Evolutionary conservation across 768 basidiomycete genomes (phyloP), one percentile per base, ranked within the genome.

Genomic region (Phlegmacium glaucopus): DNA sequence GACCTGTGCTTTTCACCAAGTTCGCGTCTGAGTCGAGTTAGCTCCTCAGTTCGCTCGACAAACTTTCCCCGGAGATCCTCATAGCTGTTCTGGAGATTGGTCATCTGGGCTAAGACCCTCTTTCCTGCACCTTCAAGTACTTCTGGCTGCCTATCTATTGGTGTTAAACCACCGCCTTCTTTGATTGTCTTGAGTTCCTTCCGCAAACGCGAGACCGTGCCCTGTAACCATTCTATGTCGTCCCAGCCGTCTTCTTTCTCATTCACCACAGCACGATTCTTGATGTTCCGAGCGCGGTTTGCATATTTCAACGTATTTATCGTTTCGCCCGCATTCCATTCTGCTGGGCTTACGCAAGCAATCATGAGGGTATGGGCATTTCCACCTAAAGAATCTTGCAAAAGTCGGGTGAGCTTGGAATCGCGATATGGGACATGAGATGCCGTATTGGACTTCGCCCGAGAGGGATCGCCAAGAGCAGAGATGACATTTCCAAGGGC

Each of bases 321-420:
- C 0, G 96, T 99, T 69, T 99, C 96, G 50, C 76, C 84, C 2
- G 88, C 79, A 65, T 99, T 99, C 83, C 83, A 95, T 67, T 99
- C 96, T 1, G 92, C 90, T 11, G 92, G 88, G 57, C 92, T 94
- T 51, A 96, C 90, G 64, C 95, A 99, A 13, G 96, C 96, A 53
- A 99, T 92, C 96, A 99, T 99, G 56, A 97, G 83, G 9, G 96
- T 98, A 58, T 95, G 90, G 1, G 95, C 87, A 68, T 98, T 99
- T 38, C 96, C 96, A 30, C 96, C 96, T 9, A 99, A 80, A 9
- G 93, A 95, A 65, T 97, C 94, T 84, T 96, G 93, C 3, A 96
- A 73, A 39, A 96, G 79, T 30, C 95, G 87, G 4, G 95, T 98
- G 58, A 98, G 87, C 66, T 98, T 99, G 10, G 94, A 97, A 68